Base-by-base conservation (phyloP, 768 basidiomycete genomes). In the Punctularia strigosozonata region DNA sequence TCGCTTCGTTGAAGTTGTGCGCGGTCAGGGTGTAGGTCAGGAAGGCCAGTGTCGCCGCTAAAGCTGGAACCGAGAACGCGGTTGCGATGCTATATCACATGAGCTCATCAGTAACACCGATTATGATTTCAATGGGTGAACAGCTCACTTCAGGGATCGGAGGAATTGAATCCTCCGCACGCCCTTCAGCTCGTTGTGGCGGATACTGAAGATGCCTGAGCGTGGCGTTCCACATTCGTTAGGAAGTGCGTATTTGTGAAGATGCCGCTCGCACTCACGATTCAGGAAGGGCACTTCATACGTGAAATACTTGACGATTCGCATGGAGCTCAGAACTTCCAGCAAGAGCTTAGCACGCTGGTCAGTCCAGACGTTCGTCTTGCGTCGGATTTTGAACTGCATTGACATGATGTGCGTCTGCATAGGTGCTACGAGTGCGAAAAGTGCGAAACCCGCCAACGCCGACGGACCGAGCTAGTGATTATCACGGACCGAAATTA, bases 281-380 rank as follows among this genome's bases (percentile, higher is more conserved):
- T 73, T 64, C 31, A 81, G 54, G 56, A 81, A 83, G 1, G 80
- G 77, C 1, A 64, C 46, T 56, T 85, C 82, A 45, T 81, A 83
- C 20, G 73, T 77, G 52, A 85, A 85, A 48, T 77, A 80, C 53
- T 82, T 83, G 39, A 85, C 74, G n/a, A 81, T 68, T 4, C 76
- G 68, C 77, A 83, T 81, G 2, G 67, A 69, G 64, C 77, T 68
- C 7, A 84, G 53, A 5, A 80, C 68, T 50, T 83, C 80, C 14
- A 75, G 65, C n/a, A 84, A 58, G 0, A 75, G 64, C 50, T 75
- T 74, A 3, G 78, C 72, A 3, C 81, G 62, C 39, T 61, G 56
- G 51, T 82, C 80, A 0, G 80, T 81, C 61, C 66, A 77, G 41
- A 61, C 66, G 65, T 79, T 75, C 0, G 75, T 69, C 23, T 49